These are phyloP conservation scores for Colletotrichum coccodes DNA, from an alignment of 2,329 filamentous ascomycete genomes.

Conservation along the genomic window DNA sequence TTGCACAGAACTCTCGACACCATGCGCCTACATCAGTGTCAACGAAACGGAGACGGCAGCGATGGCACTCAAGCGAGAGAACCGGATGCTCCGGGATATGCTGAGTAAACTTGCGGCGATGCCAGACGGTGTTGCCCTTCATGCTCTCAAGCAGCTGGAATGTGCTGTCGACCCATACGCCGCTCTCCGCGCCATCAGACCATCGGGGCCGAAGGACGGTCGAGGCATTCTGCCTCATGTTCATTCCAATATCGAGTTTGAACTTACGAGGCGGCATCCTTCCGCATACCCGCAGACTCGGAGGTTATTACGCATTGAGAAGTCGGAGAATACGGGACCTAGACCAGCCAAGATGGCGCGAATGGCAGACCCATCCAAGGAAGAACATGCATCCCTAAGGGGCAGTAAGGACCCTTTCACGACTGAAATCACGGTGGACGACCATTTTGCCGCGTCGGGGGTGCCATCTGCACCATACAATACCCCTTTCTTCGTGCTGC, in stretches of 20 bases:
- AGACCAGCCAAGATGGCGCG: conserved; percentile 23
- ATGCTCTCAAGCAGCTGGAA: conserved; percentile 35
- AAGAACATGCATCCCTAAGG: not conserved
- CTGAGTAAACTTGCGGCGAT: conserved; percentile 36
- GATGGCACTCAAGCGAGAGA: conserved; percentile 28
- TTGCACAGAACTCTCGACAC: conserved; percentile 28
- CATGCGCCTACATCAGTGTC: conserved; percentile 34
- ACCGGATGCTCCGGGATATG: conserved; percentile 37
- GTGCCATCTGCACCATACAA: conserved; percentile 13
- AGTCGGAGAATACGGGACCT: not conserved
- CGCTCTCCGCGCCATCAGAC: conserved; percentile 14
- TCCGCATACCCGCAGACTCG: conserved; percentile 17
- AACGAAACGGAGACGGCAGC: conserved; percentile 31
- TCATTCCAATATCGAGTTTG: conserved; percentile 25
- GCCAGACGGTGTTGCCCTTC: conserved; percentile 30
- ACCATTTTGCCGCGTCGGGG: not conserved
- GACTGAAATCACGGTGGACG: not conserved
- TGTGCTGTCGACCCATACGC: conserved; percentile 35
- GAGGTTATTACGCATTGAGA: not conserved
- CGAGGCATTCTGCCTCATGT: conserved; percentile 20
- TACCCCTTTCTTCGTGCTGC: conserved; percentile 29
- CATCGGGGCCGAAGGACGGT: conserved; percentile 5
- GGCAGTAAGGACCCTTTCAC: not conserved
- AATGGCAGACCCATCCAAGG: not conserved
- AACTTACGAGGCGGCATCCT: conserved; percentile 22